A percentile compares a stretch with the other conserved stretches of the same genome.
These are phyloP conservation scores for Poa annua DNA, from an alignment of 176 grass and related monocot species.

Conservation along the genomic window DNA sequence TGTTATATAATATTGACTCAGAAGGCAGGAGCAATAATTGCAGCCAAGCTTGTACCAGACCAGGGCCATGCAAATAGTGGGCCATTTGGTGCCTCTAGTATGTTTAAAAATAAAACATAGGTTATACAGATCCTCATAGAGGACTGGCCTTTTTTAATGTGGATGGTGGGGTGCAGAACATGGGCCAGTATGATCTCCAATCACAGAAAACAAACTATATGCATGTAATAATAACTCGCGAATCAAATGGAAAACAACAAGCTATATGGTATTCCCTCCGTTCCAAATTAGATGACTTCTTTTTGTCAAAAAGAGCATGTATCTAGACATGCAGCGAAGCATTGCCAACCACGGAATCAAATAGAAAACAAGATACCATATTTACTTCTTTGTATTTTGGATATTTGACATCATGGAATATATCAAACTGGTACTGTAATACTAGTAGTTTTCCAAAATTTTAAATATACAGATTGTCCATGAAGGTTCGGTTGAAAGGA, in stretches of 20 bases:
- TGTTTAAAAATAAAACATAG: not conserved
- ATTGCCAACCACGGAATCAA: not conserved
- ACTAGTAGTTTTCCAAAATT: not conserved
- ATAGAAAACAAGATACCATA: not conserved
- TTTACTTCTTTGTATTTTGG: not conserved
- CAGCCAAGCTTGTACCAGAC: not conserved
- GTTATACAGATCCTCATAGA: not conserved
- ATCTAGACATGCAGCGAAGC: no score
- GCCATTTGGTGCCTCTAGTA: not conserved
- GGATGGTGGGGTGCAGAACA: not conserved
- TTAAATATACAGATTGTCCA: not conserved
- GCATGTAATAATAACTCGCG: not conserved
- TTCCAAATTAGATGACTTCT: no score
- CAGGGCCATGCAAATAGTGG: not conserved
- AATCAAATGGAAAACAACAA: not conserved
- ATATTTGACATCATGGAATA: not conserved
- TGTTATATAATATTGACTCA: constrained; percentile 15
- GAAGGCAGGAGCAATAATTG: constrained; percentile 4
- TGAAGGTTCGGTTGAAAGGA: not conserved
- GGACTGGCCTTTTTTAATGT: not conserved
- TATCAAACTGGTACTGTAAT: not conserved
- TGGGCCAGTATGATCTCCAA: not conserved
- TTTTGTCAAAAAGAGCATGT: no score
- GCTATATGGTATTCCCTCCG: not conserved
- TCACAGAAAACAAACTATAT: constrained; percentile 10